phyloP scores from a whole-genome alignment of 2,329 filamentous ascomycete species.

The Cytospora mali region DNA sequence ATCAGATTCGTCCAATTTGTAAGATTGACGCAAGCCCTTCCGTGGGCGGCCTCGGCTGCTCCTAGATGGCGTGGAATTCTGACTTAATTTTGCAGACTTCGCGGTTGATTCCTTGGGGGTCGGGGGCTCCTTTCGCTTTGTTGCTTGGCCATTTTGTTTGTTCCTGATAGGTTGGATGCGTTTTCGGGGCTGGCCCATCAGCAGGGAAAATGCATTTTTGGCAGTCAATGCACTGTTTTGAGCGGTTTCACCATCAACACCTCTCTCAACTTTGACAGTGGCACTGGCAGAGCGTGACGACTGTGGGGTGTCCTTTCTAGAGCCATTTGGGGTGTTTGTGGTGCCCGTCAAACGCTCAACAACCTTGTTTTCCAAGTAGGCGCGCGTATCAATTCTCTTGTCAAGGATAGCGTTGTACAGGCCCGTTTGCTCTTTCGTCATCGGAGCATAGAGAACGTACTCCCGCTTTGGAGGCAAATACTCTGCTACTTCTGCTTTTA shows the following conservation, averaged over 20 bases:
- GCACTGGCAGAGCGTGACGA: conserved; percentile 46
- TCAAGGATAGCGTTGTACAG: conserved; percentile 72
- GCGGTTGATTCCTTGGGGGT: conserved; percentile 39
- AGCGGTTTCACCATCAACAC: conserved; percentile 23
- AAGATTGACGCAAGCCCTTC: conserved; percentile 48
- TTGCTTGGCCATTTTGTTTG: conserved; percentile 24
- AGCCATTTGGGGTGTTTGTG: conserved; percentile 47
- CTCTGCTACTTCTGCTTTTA: conserved; percentile 92
- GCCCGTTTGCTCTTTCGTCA: conserved; percentile 88
- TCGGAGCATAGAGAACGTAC: conserved; percentile 91
- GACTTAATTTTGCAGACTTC: conserved; percentile 77
- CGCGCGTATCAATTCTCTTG: conserved; percentile 62
- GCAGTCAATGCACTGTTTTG: conserved; percentile 22
- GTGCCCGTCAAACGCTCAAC: conserved; percentile 62
- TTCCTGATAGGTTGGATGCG: conserved; percentile 33
- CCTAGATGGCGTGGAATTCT: conserved; percentile 71
- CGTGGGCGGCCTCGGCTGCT: conserved; percentile 52
- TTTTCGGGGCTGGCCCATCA: conserved; percentile 51
- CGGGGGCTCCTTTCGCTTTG: conserved; percentile 43
- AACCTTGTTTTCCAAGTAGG: conserved; percentile 82
- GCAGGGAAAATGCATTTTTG: conserved; percentile 54
- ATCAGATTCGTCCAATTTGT: conserved; percentile 60
- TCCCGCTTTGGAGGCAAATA: conserved; percentile 95
- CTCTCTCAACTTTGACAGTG: conserved; percentile 29
- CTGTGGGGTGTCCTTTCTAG: conserved; percentile 38